Percentiles rank a stretch among this genome's conserved stretches.
Evolutionary conservation across 2,329 filamentous ascomycete genomes (phyloP).

Genomic region (Pestalotiopsis sp.): DNA sequence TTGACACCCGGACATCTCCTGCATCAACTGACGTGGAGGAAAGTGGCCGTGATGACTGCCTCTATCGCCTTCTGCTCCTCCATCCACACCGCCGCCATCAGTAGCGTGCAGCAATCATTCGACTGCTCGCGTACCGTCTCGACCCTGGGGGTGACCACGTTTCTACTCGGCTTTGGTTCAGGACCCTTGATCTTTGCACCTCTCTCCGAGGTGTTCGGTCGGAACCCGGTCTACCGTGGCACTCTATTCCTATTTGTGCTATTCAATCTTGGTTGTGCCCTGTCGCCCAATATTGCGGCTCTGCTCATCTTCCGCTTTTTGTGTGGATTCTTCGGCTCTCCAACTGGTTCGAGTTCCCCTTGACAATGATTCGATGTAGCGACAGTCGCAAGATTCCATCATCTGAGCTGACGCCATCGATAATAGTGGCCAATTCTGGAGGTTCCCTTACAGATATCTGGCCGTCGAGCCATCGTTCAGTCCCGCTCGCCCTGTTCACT

Average conservation of each 20-base stretch:
- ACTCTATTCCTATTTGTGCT: neutral
- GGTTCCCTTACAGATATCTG: constrained; percentile 47
- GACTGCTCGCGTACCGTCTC: neutral
- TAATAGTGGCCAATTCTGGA: constrained; percentile 41
- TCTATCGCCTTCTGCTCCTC: constrained; percentile 1
- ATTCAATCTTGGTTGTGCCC: constrained; percentile 47
- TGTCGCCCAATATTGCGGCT: constrained; percentile 41
- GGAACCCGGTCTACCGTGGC: neutral
- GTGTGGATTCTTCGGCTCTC: constrained; percentile 42
- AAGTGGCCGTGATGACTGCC: neutral
- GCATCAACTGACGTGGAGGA: no score
- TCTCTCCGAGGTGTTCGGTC: neutral
- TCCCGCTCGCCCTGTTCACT: constrained; percentile 40
- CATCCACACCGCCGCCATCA: constrained; percentile 1
- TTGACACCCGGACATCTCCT: no score
- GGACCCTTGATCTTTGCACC: constrained; percentile 1
- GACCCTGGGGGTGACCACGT: neutral
- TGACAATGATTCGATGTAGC: no score
- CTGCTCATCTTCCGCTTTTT: constrained; percentile 42
- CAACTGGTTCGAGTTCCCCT: constrained; percentile 14
- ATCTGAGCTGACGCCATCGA: neutral
- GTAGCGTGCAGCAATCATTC: neutral
- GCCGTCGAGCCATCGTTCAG: constrained; percentile 33
- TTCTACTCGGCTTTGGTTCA: neutral
- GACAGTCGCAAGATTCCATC: neutral